These are phyloP conservation scores for Penicillium diatomitis DNA, from an alignment of 495 filamentous ascomycete genomes.

Conservation along the genomic window DNA sequence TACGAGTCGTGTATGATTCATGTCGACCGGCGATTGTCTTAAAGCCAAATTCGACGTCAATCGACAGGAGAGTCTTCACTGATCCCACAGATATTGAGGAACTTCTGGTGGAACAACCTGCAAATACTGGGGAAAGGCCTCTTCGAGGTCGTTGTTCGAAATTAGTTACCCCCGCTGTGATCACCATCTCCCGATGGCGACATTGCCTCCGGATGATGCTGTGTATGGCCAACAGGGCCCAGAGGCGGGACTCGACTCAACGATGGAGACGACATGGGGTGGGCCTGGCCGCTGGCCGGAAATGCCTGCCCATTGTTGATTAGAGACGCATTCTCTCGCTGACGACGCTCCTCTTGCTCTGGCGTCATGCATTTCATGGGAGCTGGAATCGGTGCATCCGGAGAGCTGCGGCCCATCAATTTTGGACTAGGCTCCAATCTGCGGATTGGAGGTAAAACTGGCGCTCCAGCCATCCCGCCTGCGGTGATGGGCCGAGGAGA, in stretches of 20 bases:
- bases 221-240: constrained; percentile 20
- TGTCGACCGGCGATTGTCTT: not conserved
- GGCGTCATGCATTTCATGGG: constrained; percentile 42
- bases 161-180: constrained; percentile 9
- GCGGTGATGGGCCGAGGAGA: constrained; percentile 42
- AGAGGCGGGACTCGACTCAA: constrained; percentile 31
- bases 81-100: too few relatives aligned
- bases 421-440: constrained; percentile 41
- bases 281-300: constrained; percentile 17
- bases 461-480: constrained; percentile 34
- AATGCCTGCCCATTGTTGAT: constrained; percentile 17
- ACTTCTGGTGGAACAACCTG: too few relatives aligned
- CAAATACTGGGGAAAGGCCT: not conserved
- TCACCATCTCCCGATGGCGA: constrained; percentile 16
- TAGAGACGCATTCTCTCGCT: constrained; percentile 30
- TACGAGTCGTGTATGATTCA: constrained; percentile 9
- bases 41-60: constrained; percentile 11
- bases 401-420: constrained; percentile 40
- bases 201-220: constrained; percentile 17
- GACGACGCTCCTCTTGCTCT: constrained; percentile 38
- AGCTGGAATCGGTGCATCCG: constrained; percentile 37
- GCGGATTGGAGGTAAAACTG: constrained; percentile 41
- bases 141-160: not conserved
- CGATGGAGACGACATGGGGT: constrained; percentile 29
- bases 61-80: not conserved